Evolutionary conservation across 2,329 filamentous ascomycete genomes (phyloP).

Genomic region (Stemphylium beticola): DNA sequence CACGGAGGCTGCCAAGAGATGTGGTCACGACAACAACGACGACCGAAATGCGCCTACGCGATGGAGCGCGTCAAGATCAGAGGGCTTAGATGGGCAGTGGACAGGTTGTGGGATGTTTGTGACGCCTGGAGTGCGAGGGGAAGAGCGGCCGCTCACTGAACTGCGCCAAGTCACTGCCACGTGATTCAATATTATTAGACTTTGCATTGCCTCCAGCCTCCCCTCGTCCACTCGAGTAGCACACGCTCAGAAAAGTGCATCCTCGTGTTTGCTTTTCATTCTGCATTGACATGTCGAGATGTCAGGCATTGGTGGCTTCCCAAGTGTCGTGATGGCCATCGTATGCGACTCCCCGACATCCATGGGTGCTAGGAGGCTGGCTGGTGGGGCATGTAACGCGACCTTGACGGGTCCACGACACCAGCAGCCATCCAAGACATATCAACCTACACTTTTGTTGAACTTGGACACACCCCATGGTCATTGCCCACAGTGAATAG

Average conservation of each 20-base stretch:
- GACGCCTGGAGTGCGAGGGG: constrained; percentile 6
- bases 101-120: constrained; percentile 7
- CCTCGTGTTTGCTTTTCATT: constrained; percentile 5
- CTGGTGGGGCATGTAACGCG: constrained; percentile 9
- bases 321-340: background rate
- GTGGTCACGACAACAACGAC: constrained; percentile 17
- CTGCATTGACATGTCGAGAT: background rate
- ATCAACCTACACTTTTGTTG: background rate
- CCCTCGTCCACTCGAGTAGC: background rate
- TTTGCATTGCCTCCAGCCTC: constrained; percentile 15
- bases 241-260: background rate
- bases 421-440: background rate
- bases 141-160: constrained; percentile 14
- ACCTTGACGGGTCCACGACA: constrained; percentile 6
- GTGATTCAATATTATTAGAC: constrained; percentile 21
- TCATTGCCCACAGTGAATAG: background rate
- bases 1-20: constrained; percentile 15
- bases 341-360: background rate
- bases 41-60: background rate
- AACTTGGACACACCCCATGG: background rate
- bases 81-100: background rate
- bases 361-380: background rate
- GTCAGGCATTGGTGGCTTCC: background rate
- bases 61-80: constrained; percentile 10
- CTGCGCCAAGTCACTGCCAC: constrained; percentile 18